phyloP scores from a whole-genome alignment of 2,329 filamentous ascomycete species.

The Tolypocladium tropicale region DNA sequence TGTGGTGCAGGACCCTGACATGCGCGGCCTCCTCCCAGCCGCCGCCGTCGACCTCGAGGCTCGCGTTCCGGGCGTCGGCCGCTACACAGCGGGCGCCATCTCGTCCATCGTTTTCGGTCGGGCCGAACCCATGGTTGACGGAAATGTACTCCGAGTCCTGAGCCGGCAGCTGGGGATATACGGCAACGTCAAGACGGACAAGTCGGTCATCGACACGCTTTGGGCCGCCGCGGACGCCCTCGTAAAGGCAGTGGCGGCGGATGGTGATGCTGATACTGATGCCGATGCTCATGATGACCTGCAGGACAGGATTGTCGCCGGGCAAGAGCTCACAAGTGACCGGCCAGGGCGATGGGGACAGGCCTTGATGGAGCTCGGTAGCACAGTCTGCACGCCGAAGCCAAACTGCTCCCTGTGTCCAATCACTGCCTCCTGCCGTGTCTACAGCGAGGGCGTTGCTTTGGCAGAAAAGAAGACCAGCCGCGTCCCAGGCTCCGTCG shows the following conservation, averaged over 20 bases:
- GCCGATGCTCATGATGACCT: too few species aligned
- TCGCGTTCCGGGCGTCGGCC: constrained; percentile 47
- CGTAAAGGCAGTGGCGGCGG: constrained; percentile 38
- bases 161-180: constrained; percentile 49
- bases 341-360: constrained; percentile 53
- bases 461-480: constrained; percentile 12
- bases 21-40: constrained; percentile 39
- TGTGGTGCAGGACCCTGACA: constrained; percentile 30
- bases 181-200: constrained; percentile 47
- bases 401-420: constrained; percentile 45
- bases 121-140: constrained; percentile 51
- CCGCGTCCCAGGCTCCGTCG: constrained; percentile 15
- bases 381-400: constrained; percentile 49
- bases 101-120: constrained; percentile 52
- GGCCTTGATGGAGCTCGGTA: constrained; percentile 55
- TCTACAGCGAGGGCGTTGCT: constrained; percentile 34
- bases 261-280: too few species aligned
- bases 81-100: constrained; percentile 54
- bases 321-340: constrained; percentile 28
- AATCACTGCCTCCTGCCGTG: constrained; percentile 39
- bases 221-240: constrained; percentile 49
- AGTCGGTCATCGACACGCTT: constrained; percentile 37
- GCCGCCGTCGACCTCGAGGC: constrained; percentile 33
- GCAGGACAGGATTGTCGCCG: constrained; percentile 6
- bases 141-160: constrained; percentile 51